A percentile compares a stretch with the other conserved stretches of the same genome.
Evolutionary conservation across 495 filamentous ascomycete genomes (phyloP).

Genomic region (Penicillium silybi): DNA sequence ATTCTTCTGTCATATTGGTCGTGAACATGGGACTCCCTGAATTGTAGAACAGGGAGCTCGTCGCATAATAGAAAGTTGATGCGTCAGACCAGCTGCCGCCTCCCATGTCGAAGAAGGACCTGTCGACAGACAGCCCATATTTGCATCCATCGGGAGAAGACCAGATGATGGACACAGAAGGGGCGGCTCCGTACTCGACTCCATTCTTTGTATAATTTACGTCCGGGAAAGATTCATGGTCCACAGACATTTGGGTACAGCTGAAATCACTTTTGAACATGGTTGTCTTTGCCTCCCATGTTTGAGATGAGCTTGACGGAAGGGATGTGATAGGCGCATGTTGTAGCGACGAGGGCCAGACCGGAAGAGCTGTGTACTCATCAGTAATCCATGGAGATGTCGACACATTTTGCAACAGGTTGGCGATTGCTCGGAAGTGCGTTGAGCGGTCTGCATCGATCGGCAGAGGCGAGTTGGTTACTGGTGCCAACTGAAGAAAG

Average conservation of each 20-base stretch:
- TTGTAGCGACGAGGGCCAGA: conserved; percentile 29
- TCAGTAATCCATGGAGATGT: conserved; percentile 40
- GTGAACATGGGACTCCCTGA: background rate
- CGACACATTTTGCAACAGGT: conserved; percentile 30
- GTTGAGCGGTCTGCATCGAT: conserved; percentile 17
- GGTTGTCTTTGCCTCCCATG: conserved; percentile 31
- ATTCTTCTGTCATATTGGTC: conserved; percentile 5
- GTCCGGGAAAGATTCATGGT: background rate
- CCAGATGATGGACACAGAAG: conserved; percentile 13
- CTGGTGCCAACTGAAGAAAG: conserved; percentile 18
- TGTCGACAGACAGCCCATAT: conserved; percentile 6
- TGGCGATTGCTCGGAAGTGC: conserved; percentile 31
- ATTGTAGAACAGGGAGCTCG: background rate
- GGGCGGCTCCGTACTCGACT: background rate
- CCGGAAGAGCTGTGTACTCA: conserved; percentile 31
- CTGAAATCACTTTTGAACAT: conserved; percentile 28
- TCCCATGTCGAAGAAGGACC: conserved; percentile 7
- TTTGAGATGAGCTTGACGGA: conserved; percentile 13
- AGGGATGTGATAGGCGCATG: conserved; percentile 18
- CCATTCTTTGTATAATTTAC: background rate
- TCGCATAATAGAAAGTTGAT: conserved; percentile 15
- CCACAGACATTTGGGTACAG: conserved; percentile 22
- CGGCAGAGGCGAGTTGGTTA: conserved; percentile 6
- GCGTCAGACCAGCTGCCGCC: conserved; percentile 20
- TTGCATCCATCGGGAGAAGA: conserved; percentile 11